A percentile compares a stretch with the other conserved stretches of the same genome.
phyloP scores from a whole-genome alignment of 1,284 basidiomycete species.

The Hymenochaete sp. region DNA sequence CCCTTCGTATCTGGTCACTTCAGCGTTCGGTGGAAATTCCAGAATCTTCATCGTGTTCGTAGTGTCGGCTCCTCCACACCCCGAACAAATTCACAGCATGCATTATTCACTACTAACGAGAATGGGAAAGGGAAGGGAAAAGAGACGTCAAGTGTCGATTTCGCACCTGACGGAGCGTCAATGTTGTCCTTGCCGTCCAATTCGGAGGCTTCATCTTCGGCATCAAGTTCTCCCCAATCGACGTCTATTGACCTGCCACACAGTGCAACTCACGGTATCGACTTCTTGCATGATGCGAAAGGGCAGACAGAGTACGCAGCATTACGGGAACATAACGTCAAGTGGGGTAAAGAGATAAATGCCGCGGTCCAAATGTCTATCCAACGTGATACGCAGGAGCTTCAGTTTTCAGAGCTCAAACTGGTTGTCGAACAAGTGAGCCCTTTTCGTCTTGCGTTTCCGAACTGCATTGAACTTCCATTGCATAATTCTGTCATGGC shows the following conservation, averaged over 20 bases:
- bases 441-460: slow-evolving; percentile 5
- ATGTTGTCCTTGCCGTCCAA: slow-evolving; percentile 7
- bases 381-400: slow-evolving; percentile 40
- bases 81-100: slow-evolving; percentile 22
- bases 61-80: slow-evolving; percentile 24
- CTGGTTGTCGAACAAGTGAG: slow-evolving; percentile 56
- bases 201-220: slow-evolving; percentile 6
- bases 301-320: slow-evolving; percentile 49
- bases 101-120: background rate
- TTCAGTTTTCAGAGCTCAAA: slow-evolving; percentile 54
- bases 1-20: slow-evolving; percentile 72
- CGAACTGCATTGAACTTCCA: background rate
- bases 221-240: slow-evolving; percentile 5
- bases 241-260: slow-evolving; percentile 2
- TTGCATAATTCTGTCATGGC: slow-evolving; percentile 6
- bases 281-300: slow-evolving; percentile 29
- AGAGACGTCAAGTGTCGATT: slow-evolving; percentile 17
- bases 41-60: slow-evolving; percentile 37
- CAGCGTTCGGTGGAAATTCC: slow-evolving; percentile 68
- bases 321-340: slow-evolving; percentile 52
- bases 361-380: slow-evolving; percentile 52
- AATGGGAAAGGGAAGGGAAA: slow-evolving; percentile 29
- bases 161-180: slow-evolving; percentile 7
- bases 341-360: slow-evolving; percentile 48
- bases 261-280: background rate